phyloP scores from a whole-genome alignment of 225 moss, liverwort and hornwort species.

The Takakia lepidozioides region DNA sequence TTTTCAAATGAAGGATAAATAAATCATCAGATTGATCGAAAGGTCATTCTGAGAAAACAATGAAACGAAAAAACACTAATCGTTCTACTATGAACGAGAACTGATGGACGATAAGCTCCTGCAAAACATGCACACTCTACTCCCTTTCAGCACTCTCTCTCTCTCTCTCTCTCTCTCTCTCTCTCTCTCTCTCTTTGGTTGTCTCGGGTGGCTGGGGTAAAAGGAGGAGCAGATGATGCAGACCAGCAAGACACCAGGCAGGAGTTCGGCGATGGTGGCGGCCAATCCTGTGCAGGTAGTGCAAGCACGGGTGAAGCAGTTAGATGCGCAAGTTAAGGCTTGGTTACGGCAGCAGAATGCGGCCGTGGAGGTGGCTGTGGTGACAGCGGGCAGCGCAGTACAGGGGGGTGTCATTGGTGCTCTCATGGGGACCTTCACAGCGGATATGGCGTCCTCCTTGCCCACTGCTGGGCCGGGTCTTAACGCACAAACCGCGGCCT shows the following conservation, averaged over 20 bases:
- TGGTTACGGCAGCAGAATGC: slow-evolving; percentile 85
- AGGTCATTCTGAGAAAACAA: no score
- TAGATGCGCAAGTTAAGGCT: slow-evolving; percentile 55
- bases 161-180: no score
- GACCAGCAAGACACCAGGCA: slow-evolving; percentile 24
- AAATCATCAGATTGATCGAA: no score
- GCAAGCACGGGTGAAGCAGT: slow-evolving; percentile 62
- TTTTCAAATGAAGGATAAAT: no score
- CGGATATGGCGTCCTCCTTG: slow-evolving; percentile 65
- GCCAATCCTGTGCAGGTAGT: slow-evolving; percentile 33
- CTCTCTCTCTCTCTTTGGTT: no score
- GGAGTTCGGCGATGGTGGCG: slow-evolving; percentile 9
- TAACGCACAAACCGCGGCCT: slow-evolving; percentile 69
- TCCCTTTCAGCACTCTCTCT: no score
- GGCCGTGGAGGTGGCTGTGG: slow-evolving; percentile 64
- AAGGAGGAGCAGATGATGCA: slow-evolving; percentile 16
- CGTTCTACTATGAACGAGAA: no score
- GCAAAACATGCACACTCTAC: no score
- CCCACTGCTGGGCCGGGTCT: slow-evolving; percentile 52
- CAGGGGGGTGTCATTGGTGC: slow-evolving; percentile 90
- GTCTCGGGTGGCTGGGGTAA: no score
- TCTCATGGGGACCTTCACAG: slow-evolving; percentile 86
- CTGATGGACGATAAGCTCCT: no score
- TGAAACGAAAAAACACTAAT: no score
- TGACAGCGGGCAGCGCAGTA: slow-evolving; percentile 71